Base-by-base conservation (phyloP, 2,329 filamentous ascomycete genomes). In the Tympanopsis confertula region DNA sequence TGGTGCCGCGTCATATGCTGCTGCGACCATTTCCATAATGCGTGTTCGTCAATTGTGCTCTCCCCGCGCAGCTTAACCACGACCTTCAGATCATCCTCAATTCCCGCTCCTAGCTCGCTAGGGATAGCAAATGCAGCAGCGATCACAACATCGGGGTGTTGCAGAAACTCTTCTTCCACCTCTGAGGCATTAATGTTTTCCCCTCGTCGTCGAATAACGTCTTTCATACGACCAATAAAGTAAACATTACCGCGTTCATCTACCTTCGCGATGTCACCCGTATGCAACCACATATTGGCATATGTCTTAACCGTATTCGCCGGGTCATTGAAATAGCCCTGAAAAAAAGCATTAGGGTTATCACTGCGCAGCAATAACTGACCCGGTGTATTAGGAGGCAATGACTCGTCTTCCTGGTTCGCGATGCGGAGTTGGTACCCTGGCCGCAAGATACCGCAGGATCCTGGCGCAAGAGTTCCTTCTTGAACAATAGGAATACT, bases 281-380 rank as follows among this genome's bases (percentile, higher is more conserved):
- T 15, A 19, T 36, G 35, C 13, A 36, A 20, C 35, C 35, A 36
- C 17, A 36, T 15, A 18, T 20, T 20, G 12, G n/a, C 19, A 19
- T 19, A 36, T 10, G 35, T 19, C 7, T 36, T 13, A 5, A 13
- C 35, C 5, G n/a, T 36, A 5, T 13, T 18, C 35, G n/a, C n/a
- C 13, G 35, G n/a, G 19, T 36, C 20, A 19, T 36, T 36, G 35
- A 36, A 36, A 18, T 36, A 36, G 13, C 35, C 35, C 19, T 36
- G 19, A 19, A 36, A 36, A 19, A 36, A 36, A 5, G 35, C 35
- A 19, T 36, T 36, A 14, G 35, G 35, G 5, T 36, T 13, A 19
- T 36, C 7, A 18, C 35, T 36, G 14, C 35, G 35, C 14, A 36
- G 35, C 20, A 36, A 36, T 15, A 36, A 19, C n/a, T 36, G 35